Evolutionary conservation across 768 basidiomycete species (phyloP), one percentile per base, ranked within the genome.

Genomic region (Gyrodon lividus): DNA sequence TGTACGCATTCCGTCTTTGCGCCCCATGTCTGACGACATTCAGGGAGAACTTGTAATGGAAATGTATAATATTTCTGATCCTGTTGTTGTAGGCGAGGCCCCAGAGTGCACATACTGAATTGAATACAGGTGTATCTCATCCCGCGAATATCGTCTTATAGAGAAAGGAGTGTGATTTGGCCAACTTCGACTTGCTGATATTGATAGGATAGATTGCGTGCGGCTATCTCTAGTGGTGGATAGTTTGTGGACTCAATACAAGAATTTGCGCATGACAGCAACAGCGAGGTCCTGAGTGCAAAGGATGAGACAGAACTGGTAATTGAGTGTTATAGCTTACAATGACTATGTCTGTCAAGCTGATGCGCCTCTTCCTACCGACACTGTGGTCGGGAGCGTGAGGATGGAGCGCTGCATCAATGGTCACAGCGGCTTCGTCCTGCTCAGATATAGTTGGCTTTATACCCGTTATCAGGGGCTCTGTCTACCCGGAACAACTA

Each of bases 391-490:
- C 19, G 13, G 43, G 16, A 17, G 20, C 35, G 14, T 19, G 33
- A 20, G 33, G 33, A 26, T 35, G 42, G 16, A 51, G 50, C 9
- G 50, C 50, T 6, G 43, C 16, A 28, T 44, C 50, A 24, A 51
- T 33, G 23, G 22, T 37, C 23, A 43, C 50, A 12, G 23, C 42
- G 22, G 30, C 26, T 24, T 51, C 50, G 19, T 51, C 50, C 33
- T 51, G 50, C 17, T 51, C 50, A 28, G 44, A 43, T 20, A 51
- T 51, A 16, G 50, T 51, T 33, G 50, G 50, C 50, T 51, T 17
- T 10, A 7, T 12, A 35, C 26, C 20, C 10, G 19, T 26, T 30
- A 43, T 20, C 14, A 43, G 22, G 10, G n/a, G 20, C 9, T 4
- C 1, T n/a, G 5, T 20, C 48, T 26, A 43, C 5, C 20, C 9